Percentiles rank a stretch among this genome's conserved stretches.
These are phyloP conservation scores for Phialophora expanda DNA, from an alignment of 2,329 filamentous ascomycete species.

Conservation along the genomic window DNA sequence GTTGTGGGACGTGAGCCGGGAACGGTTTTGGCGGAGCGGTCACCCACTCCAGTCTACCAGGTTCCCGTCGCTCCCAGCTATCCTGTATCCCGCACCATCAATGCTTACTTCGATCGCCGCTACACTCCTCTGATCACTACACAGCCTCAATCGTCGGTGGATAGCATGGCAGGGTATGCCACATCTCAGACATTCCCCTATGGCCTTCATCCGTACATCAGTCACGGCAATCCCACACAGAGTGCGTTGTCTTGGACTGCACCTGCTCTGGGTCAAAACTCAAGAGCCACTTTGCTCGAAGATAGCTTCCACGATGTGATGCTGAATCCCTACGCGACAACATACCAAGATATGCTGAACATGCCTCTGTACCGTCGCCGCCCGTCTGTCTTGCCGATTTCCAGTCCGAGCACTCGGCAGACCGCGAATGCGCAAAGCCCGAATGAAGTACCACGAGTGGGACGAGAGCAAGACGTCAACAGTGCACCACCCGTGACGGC, in stretches of 20 bases:
- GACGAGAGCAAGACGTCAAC: neutral
- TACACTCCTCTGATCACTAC: neutral
- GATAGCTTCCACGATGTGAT: conserved; percentile 12
- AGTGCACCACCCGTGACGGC: neutral
- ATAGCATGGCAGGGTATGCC: neutral
- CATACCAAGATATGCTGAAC: conserved; percentile 33
- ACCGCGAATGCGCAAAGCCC: neutral
- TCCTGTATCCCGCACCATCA: conserved; percentile 6
- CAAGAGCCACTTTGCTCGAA: neutral
- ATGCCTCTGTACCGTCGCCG: conserved; percentile 29
- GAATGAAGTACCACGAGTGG: neutral
- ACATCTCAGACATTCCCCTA: neutral
- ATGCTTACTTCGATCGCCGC: conserved; percentile 10
- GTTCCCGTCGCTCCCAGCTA: neutral
- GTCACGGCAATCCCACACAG: neutral
- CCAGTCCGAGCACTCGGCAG: conserved; percentile 2
- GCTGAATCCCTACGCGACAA: conserved; percentile 28
- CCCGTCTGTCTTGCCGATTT: conserved; percentile 2
- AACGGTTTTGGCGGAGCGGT: neutral
- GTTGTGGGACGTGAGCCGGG: conserved; percentile 10
- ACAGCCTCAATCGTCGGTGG: neutral
- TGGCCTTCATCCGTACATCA: neutral
- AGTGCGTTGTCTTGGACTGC: conserved; percentile 16
- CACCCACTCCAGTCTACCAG: neutral
- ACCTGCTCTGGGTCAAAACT: neutral